Evolutionary conservation across 2,329 filamentous ascomycete species (phyloP).

Genomic region (Diaporthe capsici): DNA sequence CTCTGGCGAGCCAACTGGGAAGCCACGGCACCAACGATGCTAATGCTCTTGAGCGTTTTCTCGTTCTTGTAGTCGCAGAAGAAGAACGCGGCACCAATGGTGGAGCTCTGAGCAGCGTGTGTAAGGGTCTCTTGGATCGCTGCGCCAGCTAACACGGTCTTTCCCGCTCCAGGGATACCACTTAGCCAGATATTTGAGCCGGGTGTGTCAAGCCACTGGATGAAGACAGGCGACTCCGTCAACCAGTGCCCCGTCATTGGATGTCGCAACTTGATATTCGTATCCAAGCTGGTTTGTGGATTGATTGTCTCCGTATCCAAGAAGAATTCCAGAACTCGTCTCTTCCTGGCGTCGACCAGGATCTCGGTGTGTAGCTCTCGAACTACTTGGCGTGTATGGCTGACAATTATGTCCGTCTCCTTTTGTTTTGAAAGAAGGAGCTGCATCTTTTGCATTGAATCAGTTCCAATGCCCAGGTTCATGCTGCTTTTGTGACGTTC

Average conservation of each 20-base stretch:
- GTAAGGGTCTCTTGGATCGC: constrained; percentile 43
- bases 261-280: constrained; percentile 42
- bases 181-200: constrained; percentile 46
- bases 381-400: background rate
- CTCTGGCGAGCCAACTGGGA: constrained; percentile 1
- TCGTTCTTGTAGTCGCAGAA: constrained; percentile 9
- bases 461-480: background rate
- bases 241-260: constrained; percentile 46
- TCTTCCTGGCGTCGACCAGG: background rate
- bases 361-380: background rate
- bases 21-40: background rate
- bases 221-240: constrained; percentile 37
- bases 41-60: background rate
- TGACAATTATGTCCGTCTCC: background rate
- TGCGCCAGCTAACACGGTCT: constrained; percentile 47
- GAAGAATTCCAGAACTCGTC: background rate
- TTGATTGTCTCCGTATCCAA: constrained; percentile 37
- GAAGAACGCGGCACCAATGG: background rate
- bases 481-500: constrained; percentile 41
- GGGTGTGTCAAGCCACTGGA: constrained; percentile 43
- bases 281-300: constrained; percentile 44
- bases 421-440: background rate
- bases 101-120: background rate
- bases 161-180: constrained; percentile 49
- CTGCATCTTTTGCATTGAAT: constrained; percentile 12